Conservation (phyloP, 768 basidiomycete species). For the Naganishia vaughanmartiniae region DNA sequence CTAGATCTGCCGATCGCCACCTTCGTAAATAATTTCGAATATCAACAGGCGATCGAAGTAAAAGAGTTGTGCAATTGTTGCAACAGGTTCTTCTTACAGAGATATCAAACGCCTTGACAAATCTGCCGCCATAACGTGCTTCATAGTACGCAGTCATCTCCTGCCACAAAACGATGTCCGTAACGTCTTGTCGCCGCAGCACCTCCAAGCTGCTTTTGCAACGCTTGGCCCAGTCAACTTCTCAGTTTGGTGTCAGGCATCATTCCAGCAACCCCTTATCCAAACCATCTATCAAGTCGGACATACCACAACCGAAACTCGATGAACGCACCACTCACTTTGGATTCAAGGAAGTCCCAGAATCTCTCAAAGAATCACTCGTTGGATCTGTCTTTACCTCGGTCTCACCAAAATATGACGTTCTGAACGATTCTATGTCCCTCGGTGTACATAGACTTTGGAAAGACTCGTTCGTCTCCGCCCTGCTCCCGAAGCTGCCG, state of each 20-base stretch:
- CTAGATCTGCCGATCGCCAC: too few species aligned
- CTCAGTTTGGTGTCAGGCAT: neutral
- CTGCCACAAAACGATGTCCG: neutral
- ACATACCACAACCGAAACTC: neutral
- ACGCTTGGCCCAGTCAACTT: too few species aligned
- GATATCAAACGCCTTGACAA: too few species aligned
- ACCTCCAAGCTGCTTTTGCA: neutral
- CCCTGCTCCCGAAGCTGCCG: slow-evolving; percentile 66
- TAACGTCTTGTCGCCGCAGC: neutral
- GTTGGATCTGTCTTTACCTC: slow-evolving; percentile 93
- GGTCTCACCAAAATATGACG: slow-evolving; percentile 89
- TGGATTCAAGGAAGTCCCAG: slow-evolving; percentile 84
- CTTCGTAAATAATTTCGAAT: too few species aligned
- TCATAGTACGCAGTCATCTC: neutral
- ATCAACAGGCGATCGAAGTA: too few species aligned
- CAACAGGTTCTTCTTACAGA: too few species aligned
- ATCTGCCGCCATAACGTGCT: too few species aligned
- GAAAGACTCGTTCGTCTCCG: slow-evolving; percentile 85
- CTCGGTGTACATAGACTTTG: slow-evolving; percentile 92
- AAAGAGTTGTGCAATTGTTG: too few species aligned
- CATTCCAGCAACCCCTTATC: slow-evolving; percentile 14
- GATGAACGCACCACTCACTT: slow-evolving; percentile 65
- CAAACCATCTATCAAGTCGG: neutral
- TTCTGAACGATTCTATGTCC: slow-evolving; percentile 99
- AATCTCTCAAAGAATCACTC: slow-evolving; percentile 79